Base-by-base conservation (phyloP, 2,329 filamentous ascomycete genomes). In the Colletotrichum tamarilloi region DNA sequence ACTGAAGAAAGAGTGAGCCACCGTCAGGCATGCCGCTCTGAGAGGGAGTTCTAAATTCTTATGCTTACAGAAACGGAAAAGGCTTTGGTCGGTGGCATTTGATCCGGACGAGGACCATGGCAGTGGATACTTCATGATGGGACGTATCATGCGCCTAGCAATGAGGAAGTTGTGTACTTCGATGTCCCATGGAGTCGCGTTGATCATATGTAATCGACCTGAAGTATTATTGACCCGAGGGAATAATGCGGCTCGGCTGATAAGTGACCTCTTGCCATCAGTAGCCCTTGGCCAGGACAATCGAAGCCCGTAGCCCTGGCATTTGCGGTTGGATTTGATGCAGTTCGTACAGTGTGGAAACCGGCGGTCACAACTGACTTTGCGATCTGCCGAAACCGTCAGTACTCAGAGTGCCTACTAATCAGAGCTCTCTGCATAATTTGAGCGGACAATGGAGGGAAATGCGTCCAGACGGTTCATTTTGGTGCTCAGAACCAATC, bases 201-300 rank as follows among this genome's bases (percentile, higher is more conserved):
- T 78, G 57, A 80, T 69, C 69, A 73, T 68, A 38, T 67, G 57
- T 22, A 55, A n/a, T n/a, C 42, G 16, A 49, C 19, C 7, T 49
- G 19, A 19, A 19, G 19, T 49, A 49, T n/a, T 49, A 11, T 12
- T 8, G 56, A 12, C 30, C 38, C 12, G 32, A 6, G 11, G 24
- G 16, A 12, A 4, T 14, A 32, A 22, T 5, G 9, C 7, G 16
- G 58, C 63, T 16, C 8, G 46, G 8, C 30, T 68, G 4, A 75
- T 73, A 4, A 79, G 74, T 2, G 77, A 71, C 32, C 79, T 79
- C 62, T 65, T 77, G 55, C 73, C 73, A 62, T 81, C 77, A 42
- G 66, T 64, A 28, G 74, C 72, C 49, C 75, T 75, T 2, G 79
- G 80, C 80, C 80, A 81, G 6, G 79, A 81, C 9, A 81, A 68